A percentile compares a stretch with the other conserved stretches of the same genome.
phyloP scores from a whole-genome alignment of 768 basidiomycete genomes.

The Agaricus subrufescens region DNA sequence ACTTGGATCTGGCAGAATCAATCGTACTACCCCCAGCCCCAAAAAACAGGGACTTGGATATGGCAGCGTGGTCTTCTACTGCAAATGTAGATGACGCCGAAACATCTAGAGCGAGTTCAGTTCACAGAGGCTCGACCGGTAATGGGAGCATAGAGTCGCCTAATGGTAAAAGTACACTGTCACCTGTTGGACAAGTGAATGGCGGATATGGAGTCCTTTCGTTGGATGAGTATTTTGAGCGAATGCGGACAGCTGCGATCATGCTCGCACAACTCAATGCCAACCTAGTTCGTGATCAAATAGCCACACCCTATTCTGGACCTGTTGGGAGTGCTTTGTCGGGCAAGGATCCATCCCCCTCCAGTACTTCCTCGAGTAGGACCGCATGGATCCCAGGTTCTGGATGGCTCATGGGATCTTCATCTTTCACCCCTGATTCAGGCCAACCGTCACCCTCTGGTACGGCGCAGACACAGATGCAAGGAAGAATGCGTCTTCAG shows the following conservation, averaged over 20 bases:
- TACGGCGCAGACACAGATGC: background rate
- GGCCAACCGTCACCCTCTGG: background rate
- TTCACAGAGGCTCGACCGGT: background rate
- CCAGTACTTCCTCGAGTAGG: conserved; percentile 10
- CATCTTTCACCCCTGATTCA: conserved; percentile 10
- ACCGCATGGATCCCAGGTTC: conserved; percentile 51
- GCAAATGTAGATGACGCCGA: conserved; percentile 17
- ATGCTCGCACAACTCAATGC: conserved; percentile 98
- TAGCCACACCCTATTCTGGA: conserved; percentile 2
- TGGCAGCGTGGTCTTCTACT: conserved; percentile 63
- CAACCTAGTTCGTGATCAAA: conserved; percentile 53
- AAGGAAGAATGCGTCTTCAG: conserved; percentile 68
- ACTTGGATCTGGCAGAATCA: conserved; percentile 79
- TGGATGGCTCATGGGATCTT: conserved; percentile 38
- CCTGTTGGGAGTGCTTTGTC: conserved; percentile 13
- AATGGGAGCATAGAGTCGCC: background rate
- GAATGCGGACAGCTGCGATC: conserved; percentile 97
- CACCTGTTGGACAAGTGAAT: background rate
- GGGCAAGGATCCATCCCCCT: conserved; percentile 10
- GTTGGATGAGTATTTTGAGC: conserved; percentile 95
- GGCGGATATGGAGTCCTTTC: conserved; percentile 47
- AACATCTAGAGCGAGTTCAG: background rate
- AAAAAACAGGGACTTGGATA: conserved; percentile 87
- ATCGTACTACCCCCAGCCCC: conserved; percentile 78
- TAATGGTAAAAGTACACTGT: background rate